Evolutionary conservation across 306 rosid genomes (phyloP).

Genomic region (Quillaja saponaria): DNA sequence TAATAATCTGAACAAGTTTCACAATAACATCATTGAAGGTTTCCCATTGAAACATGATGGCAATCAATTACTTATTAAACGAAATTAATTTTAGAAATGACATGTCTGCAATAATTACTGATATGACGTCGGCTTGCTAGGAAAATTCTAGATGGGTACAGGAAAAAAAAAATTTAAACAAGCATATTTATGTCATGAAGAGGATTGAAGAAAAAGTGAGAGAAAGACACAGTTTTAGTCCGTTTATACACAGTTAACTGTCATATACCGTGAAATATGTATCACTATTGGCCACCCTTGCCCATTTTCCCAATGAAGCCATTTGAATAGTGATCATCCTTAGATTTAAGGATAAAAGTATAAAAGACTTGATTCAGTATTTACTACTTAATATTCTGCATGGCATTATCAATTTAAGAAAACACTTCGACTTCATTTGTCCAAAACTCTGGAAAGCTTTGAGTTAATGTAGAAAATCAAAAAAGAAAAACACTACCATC

Average conservation of each 20-base stretch:
- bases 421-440: constrained; percentile 10
- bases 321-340: no score
- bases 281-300: neutral
- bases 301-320: constrained; percentile 21
- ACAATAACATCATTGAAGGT: constrained; percentile 8
- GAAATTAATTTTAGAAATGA: constrained; percentile 11
- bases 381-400: neutral
- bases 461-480: neutral
- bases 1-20: constrained; percentile 2
- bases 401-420: neutral
- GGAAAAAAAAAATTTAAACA: neutral
- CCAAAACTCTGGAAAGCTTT: neutral
- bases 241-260: neutral
- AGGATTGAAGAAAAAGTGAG: neutral
- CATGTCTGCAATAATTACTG: neutral
- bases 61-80: neutral
- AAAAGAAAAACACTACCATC: neutral
- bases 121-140: neutral
- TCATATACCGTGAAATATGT: neutral
- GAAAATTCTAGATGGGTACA: neutral
- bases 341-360: neutral
- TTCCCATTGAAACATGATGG: constrained; percentile 18
- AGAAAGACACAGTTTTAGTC: neutral
- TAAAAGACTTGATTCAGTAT: neutral
- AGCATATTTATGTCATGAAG: neutral